Base-by-base conservation (phyloP, 106 monocot species). In the Acorus calamus region DNA sequence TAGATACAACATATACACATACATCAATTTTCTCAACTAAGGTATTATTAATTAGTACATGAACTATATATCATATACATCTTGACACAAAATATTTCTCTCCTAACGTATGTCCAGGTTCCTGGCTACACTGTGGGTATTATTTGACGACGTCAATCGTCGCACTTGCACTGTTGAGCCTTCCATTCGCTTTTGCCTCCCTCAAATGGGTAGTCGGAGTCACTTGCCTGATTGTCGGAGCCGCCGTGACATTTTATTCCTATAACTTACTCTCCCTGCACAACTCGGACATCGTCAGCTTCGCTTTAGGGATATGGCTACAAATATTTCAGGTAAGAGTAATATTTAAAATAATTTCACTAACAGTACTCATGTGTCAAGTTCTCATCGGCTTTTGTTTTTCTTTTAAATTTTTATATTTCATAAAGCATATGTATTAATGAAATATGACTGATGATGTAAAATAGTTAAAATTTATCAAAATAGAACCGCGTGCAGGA, bases 131-230 rank as follows among this genome's bases (percentile, higher is more conserved):
- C 79, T 89, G 89, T 45, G 89, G 86, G 5, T 94, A 89, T 69
- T 89, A 89, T 50, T 67, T 94, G 71, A 86, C 94, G 47, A 89
- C 89, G 42, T 94, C 94, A 5, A 94, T 94, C 49, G 94, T 89
- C 41, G 89, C 89, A 0, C 89, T 86, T 57, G 81, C 86, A 44
- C 61, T 94, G 65, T 79, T 94, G 41, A 94, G 94, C 71, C 70
- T 94, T 50, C 94, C 94, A 4, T 73, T 79, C 14, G 94, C 94
- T 5, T 68, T 94, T 14, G 77, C 84, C 4, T 84, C 74, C 6
- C 66, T 94, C 7, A 89, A 89, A 2, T 94, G 94, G 94, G 74
- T 11, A 5, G 63, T 75, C 0, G 89, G 89, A 2, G 54, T 86
- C 3, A 4, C 75, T 14, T 82, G 77, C 66, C 76, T 94, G 10